Conservation (phyloP, 73 alveolate species). For the Stentor coeruleus region DNA sequence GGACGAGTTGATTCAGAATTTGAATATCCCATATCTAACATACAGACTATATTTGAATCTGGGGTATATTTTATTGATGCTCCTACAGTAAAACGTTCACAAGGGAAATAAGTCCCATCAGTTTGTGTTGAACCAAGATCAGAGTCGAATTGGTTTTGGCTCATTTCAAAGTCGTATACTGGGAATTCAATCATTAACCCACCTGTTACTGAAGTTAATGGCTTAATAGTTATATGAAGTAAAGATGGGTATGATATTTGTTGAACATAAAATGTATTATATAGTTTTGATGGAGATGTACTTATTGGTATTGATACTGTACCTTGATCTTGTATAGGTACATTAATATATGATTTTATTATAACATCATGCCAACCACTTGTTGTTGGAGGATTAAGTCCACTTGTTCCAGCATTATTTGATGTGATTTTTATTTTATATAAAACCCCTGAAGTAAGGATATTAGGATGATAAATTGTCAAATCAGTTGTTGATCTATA, state of each 20-base stretch:
- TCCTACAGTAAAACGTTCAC: slow-evolving; percentile 2
- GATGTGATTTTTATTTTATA: background rate
- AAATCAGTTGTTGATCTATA: background rate
- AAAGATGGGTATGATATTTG: background rate
- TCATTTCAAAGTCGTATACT: background rate
- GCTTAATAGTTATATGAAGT: background rate
- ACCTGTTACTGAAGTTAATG: background rate
- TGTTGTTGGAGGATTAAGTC: background rate
- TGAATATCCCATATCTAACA: background rate
- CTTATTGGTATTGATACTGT: background rate
- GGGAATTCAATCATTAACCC: slow-evolving; percentile 5
- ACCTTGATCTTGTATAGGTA: background rate
- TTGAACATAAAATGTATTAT: background rate
- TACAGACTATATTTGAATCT: background rate
- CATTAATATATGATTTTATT: background rate
- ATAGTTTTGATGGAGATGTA: background rate
- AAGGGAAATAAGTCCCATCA: slow-evolving; percentile 19
- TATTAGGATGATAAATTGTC: background rate
- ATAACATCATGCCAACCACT: background rate
- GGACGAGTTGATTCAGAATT: background rate
- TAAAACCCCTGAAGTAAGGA: background rate
- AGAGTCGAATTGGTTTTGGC: background rate
- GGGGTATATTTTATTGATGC: background rate
- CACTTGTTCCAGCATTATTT: background rate
- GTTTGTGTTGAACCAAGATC: background rate